These are phyloP conservation scores for Backusella parvicylindrica DNA, from an alignment of 192 early-diverging fungal species.

Conservation along the genomic window DNA sequence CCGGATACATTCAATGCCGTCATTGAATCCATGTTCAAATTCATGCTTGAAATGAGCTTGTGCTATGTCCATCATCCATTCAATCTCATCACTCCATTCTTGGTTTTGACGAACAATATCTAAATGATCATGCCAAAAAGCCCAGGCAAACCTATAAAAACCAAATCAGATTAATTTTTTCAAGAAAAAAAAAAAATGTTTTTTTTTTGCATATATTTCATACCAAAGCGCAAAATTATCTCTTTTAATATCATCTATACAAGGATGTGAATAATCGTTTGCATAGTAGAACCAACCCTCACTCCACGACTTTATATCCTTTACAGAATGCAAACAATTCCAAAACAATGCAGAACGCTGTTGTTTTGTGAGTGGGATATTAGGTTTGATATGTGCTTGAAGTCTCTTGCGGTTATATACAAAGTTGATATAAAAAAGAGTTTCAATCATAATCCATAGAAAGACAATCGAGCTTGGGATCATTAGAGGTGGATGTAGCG, in stretches of 20 bases:
- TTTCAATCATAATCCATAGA: conserved; percentile 26
- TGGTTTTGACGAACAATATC: conserved; percentile 30
- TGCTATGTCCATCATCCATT: conserved; percentile 33
- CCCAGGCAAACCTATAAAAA: conserved; percentile 48
- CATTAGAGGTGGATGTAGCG: not conserved
- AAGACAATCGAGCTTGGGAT: conserved; percentile 6
- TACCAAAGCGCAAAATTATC: conserved; percentile 35
- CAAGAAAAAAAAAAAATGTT: not conserved
- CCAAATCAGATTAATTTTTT: not conserved
- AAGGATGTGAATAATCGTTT: conserved; percentile 13
- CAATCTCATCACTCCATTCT: conserved; percentile 37
- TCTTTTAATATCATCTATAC: conserved; percentile 24
- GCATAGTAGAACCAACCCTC: conserved; percentile 34
- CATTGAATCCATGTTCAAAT: conserved; percentile 43
- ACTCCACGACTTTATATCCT: conserved; percentile 25
- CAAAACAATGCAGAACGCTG: conserved; percentile 12
- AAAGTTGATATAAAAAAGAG: conserved; percentile 30
- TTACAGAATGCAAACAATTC: conserved; percentile 27
- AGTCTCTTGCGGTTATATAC: conserved; percentile 12
- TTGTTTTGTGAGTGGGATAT: not conserved
- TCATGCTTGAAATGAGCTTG: conserved; percentile 35
- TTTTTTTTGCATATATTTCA: not conserved
- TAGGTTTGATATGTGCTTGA: conserved; percentile 14
- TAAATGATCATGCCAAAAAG: conserved; percentile 43
- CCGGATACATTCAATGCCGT: conserved; percentile 48